A percentile compares a stretch with the other conserved stretches of the same genome.
phyloP scores from a whole-genome alignment of 2,329 filamentous ascomycete species.

The Hypoxylon sp. region DNA sequence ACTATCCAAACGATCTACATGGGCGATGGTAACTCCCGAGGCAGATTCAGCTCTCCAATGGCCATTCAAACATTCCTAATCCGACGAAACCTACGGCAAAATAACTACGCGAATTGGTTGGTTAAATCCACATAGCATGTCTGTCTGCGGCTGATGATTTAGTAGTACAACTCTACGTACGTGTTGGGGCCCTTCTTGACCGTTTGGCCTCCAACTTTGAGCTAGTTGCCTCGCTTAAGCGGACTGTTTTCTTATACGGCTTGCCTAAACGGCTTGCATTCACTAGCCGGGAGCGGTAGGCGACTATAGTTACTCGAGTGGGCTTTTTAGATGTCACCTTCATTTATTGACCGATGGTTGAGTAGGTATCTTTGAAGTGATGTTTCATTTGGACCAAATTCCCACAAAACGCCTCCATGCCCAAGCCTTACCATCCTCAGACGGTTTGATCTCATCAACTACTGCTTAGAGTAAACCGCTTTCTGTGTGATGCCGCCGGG shows the following conservation, averaged over 20 bases:
- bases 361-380: not conserved
- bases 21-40: not conserved
- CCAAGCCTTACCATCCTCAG: not conserved
- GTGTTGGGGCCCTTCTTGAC: not conserved
- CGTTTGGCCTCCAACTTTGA: not conserved
- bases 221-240: not conserved
- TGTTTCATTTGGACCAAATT: not conserved
- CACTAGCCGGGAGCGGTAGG: slow-evolving; percentile 2
- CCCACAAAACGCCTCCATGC: slow-evolving; percentile 4
- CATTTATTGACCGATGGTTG: not conserved
- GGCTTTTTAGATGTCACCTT: slow-evolving; percentile 2
- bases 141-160: slow-evolving; percentile 3
- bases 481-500: not conserved
- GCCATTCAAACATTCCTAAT: slow-evolving; percentile 1
- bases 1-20: not conserved
- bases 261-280: not conserved
- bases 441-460: not conserved
- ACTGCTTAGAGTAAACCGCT: slow-evolving; percentile 4
- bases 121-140: not conserved
- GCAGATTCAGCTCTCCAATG: not conserved
- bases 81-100: not conserved
- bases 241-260: not conserved
- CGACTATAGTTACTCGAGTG: not conserved
- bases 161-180: slow-evolving; percentile 2
- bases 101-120: not conserved